Base-by-base conservation (phyloP, 768 basidiomycete genomes). In the Xerocomus spinulosus region DNA sequence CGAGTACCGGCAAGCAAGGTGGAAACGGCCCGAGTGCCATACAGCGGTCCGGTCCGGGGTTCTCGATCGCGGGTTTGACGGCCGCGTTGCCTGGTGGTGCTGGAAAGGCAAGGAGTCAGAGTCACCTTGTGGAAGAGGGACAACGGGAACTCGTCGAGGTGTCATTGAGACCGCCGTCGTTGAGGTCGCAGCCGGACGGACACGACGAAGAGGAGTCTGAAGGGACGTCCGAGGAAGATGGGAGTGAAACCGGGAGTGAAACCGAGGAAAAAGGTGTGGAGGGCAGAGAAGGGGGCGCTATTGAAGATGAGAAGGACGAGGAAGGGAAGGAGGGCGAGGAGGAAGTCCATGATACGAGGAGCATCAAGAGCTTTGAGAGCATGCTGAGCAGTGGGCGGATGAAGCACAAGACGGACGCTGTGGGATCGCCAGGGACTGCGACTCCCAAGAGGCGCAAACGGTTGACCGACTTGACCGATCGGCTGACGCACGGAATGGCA, bases 311-410 rank as follows among this genome's bases (percentile, higher is more conserved):
- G n/a, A n/a, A n/a, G n/a, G n/a, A n/a, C 15, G 68, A 58, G 4
- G 49, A 56, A 10, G 61, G 67, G 5, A 67, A 63, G 20, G 70
- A 58, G 2, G 70, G 64, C 2, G 56, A 35, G 2, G 52, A 46
- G 5, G 60, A 71, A 42, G 62, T 55, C 38, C 68, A 74, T 48
- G 90, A 91, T 64, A 57, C 80, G 35, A 73, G 85, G 68, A 92
- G 90, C 56, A 87, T 93, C 44, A 71, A 81, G 54, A 93, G 91
- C 62, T 92, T 94, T 59, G 85, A 84, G 71, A 92, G 80, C 54
- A 92, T 91, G 90, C 71, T 91, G 75, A 82, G 73, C 30, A 24
- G 55, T 10, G 47, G 57, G 23, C 64, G 51, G 46, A 52, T 53
- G 43, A 63, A 45, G 49, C 56, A 55, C 28, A 60, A 55, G 53